Percentiles rank a stretch among this genome's conserved stretches.
phyloP scores from a whole-genome alignment of 495 filamentous ascomycete species.

The Daldinia vernicosa region DNA sequence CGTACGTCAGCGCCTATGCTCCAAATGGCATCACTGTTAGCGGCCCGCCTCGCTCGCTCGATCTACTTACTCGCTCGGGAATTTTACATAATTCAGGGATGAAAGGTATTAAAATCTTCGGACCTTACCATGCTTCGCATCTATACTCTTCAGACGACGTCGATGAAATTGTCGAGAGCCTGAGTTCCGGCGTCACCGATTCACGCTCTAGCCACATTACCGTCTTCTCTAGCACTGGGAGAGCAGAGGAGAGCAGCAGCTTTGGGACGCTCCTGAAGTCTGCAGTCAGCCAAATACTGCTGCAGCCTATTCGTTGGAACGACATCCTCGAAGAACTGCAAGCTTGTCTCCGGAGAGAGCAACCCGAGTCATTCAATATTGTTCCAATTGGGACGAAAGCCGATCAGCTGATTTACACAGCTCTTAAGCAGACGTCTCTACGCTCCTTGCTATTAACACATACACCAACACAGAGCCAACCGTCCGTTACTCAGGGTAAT shows the following conservation, averaged over 20 bases:
- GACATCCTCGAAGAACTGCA: slow-evolving; percentile 17
- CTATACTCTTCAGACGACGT: slow-evolving; percentile 39
- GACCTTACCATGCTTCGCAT: slow-evolving; percentile 47
- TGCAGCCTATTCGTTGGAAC: slow-evolving; percentile 22
- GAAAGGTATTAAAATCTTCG: slow-evolving; percentile 30
- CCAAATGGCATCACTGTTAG: slow-evolving; percentile 39
- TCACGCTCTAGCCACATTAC: not conserved
- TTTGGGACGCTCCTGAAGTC: slow-evolving; percentile 10
- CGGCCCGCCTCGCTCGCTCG: slow-evolving; percentile 38
- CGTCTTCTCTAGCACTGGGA: slow-evolving; percentile 11
- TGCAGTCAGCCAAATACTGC: slow-evolving; percentile 12
- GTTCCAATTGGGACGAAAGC: slow-evolving; percentile 23
- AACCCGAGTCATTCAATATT: not conserved
- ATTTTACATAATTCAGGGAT: not conserved
- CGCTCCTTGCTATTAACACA: not conserved
- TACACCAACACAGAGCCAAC: not conserved
- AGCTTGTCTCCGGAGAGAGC: not conserved
- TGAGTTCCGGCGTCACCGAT: not conserved
- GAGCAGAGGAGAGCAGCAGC: not conserved
- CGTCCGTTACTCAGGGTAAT: not conserved
- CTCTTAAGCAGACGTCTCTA: slow-evolving; percentile 10
- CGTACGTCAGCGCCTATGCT: slow-evolving; percentile 42
- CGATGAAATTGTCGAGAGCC: slow-evolving; percentile 14
- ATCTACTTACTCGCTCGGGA: slow-evolving; percentile 6
- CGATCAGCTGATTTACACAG: slow-evolving; percentile 20